Base-by-base conservation (phyloP, 31 red algal species). In the Asparagopsis taxiformis region DNA sequence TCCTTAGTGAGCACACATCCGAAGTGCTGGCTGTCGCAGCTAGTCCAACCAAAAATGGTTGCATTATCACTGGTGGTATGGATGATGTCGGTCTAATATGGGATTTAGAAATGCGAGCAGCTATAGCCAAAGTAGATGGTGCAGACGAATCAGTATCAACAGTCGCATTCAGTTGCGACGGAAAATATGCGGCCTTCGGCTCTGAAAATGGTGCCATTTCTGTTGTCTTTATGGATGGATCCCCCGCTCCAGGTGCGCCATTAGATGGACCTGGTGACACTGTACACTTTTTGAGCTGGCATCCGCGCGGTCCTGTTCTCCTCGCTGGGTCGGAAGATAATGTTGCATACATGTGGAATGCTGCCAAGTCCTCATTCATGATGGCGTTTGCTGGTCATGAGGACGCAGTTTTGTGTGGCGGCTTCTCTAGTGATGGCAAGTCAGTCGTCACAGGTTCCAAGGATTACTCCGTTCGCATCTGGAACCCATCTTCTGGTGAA, bases 141-240 rank as follows among this genome's bases (percentile, higher is more conserved):
- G 73, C 48, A 2, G 74, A 78, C 51, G 89, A 93, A 48, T 93
- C 89, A 22, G 89, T 93, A 21, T 82, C 81, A 5, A 72, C 73
- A 0, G 82, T 86, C 1, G 72, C 73, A 10, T 78, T 93, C 38
- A 81, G 74, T 32, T 50, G 48, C 4, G 89, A 93, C 52, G 89
- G 89, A 10, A 65, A 48, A 5, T 71, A 75, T 50, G 89, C 82
- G 3, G 89, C 89, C 11, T 93, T 77, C 76, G 89, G 89, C 17
- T 70, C 68, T 31, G 82, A 87, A 33, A 86, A 86, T 44, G 89
- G 89, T 20, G 75, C 75, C 17, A 83, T 93, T 2, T 83, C 82
- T 31, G 64, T 93, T 8, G 77, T 82, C 4, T 59, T 61, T 30
- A 78, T 86, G 77, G 62, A 82, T 57, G 77, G 70, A 2, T 70